phyloP scores from a whole-genome alignment of 2,329 filamentous ascomycete species.

The Cladophialophora carrionii region DNA sequence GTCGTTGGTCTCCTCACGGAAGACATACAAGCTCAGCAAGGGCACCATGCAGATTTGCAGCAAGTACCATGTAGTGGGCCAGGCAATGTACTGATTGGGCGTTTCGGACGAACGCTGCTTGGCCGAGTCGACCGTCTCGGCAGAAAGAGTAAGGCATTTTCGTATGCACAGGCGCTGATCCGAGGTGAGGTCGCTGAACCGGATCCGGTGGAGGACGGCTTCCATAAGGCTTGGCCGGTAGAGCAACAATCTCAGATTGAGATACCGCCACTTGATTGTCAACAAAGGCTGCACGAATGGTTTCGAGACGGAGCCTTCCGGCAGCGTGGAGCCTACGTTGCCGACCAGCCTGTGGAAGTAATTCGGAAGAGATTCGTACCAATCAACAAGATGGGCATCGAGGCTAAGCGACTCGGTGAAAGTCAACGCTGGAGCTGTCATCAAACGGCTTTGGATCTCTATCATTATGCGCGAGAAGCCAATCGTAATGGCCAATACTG shows the following conservation, averaged over 20 bases:
- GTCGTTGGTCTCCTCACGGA: conserved; percentile 10
- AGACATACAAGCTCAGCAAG: conserved; percentile 25
- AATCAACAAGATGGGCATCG: conserved; percentile 26
- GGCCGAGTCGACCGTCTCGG: conserved; percentile 23
- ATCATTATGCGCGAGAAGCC: conserved; percentile 26
- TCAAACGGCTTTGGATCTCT: conserved; percentile 18
- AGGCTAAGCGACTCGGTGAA: conserved; percentile 24
- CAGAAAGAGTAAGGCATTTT: conserved; percentile 21
- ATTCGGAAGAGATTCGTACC: conserved; percentile 20
- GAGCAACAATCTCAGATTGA: conserved; percentile 36
- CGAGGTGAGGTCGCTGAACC: conserved; percentile 22
- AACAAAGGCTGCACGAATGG: conserved; percentile 23
- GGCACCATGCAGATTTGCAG: conserved; percentile 36
- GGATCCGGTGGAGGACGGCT: conserved; percentile 29
- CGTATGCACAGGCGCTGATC: conserved; percentile 29
- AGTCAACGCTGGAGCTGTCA: conserved; percentile 11
- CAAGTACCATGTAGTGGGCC: conserved; percentile 33
- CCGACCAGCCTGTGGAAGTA: conserved; percentile 17
- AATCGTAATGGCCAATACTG: conserved; percentile 17
- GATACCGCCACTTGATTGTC: conserved; percentile 35
- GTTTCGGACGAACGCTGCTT: conserved; percentile 16
- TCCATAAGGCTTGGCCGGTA: conserved; percentile 34
- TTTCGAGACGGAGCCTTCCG: neutral
- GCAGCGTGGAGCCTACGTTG: neutral
- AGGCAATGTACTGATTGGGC: conserved; percentile 30